phyloP scores from a whole-genome alignment of 2,329 filamentous ascomycete species.

The Emericellopsis cladophorae region DNA sequence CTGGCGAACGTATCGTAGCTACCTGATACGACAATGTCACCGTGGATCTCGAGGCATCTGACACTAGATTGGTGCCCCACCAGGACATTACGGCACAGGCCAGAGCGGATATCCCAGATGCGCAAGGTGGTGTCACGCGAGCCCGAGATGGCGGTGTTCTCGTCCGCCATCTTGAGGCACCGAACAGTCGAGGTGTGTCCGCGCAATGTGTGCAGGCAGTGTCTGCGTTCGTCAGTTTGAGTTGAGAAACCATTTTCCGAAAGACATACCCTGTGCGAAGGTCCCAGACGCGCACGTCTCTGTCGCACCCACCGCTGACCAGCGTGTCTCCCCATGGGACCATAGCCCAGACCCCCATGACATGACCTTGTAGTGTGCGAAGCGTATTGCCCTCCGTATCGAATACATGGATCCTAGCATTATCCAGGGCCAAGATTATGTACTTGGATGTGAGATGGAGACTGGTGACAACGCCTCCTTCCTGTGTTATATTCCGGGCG shows the following conservation, averaged over 20 bases:
- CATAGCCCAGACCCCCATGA: constrained; percentile 99
- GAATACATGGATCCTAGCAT: constrained; percentile 97
- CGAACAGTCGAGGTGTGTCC: constrained; percentile 95
- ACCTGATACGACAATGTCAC: constrained; percentile 92
- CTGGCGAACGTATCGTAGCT: constrained; percentile 95
- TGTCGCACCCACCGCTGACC: constrained; percentile 91
- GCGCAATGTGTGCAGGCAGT: constrained; percentile 69
- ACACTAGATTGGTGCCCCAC: constrained; percentile 94
- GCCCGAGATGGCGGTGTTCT: constrained; percentile 87
- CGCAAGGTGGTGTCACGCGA: constrained; percentile 89
- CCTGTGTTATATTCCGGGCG: constrained; percentile 81
- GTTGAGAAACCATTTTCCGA: neutral
- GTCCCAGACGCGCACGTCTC: constrained; percentile 95
- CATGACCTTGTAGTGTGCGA: constrained; percentile 83
- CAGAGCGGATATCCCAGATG: constrained; percentile 87
- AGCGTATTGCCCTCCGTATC: constrained; percentile 81
- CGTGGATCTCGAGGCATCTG: constrained; percentile 87
- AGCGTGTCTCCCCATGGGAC: constrained; percentile 93
- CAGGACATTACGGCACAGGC: constrained; percentile 80
- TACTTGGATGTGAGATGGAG: constrained; percentile 89
- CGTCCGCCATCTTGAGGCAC: constrained; percentile 94
- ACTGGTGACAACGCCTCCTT: constrained; percentile 93
- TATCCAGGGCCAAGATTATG: constrained; percentile 94
- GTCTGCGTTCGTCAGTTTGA: constrained; percentile 29
- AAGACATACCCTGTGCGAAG: constrained; percentile 67